Evolutionary conservation across 352 stramenopile genomes (phyloP).

Genomic region (Phytophthora pluvialis): DNA sequence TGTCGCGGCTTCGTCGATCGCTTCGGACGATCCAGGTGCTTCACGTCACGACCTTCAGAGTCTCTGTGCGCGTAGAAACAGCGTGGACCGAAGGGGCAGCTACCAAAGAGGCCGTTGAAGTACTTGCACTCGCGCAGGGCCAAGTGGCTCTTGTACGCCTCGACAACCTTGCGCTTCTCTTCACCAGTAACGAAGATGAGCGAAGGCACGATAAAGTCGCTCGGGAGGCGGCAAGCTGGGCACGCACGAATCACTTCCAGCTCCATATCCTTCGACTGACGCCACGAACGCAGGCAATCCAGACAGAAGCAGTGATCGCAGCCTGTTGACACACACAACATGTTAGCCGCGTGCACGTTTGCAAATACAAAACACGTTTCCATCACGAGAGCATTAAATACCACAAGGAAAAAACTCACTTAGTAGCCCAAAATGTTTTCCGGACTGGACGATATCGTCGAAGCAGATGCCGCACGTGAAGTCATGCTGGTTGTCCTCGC

Average conservation of each 20-base stretch:
- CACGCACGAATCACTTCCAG: conserved; percentile 71
- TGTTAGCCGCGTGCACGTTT: not conserved
- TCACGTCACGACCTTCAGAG: conserved; percentile 59
- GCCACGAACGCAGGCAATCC: conserved; percentile 75
- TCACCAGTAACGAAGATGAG: conserved; percentile 75
- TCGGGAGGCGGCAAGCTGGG: conserved; percentile 66
- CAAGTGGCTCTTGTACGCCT: conserved; percentile 79
- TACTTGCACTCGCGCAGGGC: conserved; percentile 83
- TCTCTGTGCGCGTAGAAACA: conserved; percentile 85
- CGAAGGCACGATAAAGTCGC: conserved; percentile 84
- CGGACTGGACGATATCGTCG: conserved; percentile 77
- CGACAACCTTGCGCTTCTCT: conserved; percentile 59
- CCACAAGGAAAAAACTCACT: conserved; percentile 40
- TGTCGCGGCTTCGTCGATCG: conserved; percentile 40
- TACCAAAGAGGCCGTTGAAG: conserved; percentile 71
- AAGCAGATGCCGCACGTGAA: conserved; percentile 86
- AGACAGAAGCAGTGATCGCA: conserved; percentile 85
- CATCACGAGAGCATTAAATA: too few relatives aligned
- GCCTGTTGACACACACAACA: conserved; percentile 14
- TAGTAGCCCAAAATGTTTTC: conserved; percentile 83
- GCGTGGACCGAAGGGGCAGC: conserved; percentile 72
- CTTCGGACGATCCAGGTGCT: conserved; percentile 65
- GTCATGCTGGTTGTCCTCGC: conserved; percentile 43
- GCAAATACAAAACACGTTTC: not conserved
- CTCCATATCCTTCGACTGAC: conserved; percentile 79